These are phyloP conservation scores for Eucalyptus rudis DNA, from an alignment of 345 rosid species.

Conservation along the genomic window DNA sequence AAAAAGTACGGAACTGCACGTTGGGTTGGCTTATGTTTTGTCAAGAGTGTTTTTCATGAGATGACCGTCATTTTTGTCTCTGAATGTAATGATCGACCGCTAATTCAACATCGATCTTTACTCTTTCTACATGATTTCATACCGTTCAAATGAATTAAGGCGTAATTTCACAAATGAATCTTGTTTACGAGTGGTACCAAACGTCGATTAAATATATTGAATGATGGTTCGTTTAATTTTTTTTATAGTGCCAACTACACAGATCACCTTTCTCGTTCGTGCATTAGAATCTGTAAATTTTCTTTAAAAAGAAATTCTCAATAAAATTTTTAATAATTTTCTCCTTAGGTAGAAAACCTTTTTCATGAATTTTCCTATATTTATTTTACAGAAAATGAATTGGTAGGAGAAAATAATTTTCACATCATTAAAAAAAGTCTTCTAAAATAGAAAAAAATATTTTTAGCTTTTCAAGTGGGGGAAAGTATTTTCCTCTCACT, in stretches of 20 bases:
- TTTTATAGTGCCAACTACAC: background rate
- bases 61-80: background rate
- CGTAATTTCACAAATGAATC: background rate
- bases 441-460: no score
- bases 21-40: background rate
- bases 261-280: rapidly evolving
- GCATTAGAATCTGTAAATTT: background rate
- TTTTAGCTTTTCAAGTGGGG: rapidly evolving
- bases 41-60: background rate
- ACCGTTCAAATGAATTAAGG: background rate
- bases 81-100: background rate
- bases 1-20: background rate
- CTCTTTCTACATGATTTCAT: background rate
- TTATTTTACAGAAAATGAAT: no score
- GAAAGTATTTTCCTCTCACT: no score
- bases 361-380: no score
- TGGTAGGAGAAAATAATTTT: no score
- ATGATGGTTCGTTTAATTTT: background rate
- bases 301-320: background rate
- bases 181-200: rapidly evolving
- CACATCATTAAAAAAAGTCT: no score
- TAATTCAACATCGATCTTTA: background rate
- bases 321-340: rapidly evolving
- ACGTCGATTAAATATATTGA: background rate
- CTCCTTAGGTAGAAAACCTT: rapidly evolving